A percentile compares a stretch with the other conserved stretches of the same genome.
phyloP scores from a whole-genome alignment of 768 basidiomycete species.

The Baorangia bicolor region DNA sequence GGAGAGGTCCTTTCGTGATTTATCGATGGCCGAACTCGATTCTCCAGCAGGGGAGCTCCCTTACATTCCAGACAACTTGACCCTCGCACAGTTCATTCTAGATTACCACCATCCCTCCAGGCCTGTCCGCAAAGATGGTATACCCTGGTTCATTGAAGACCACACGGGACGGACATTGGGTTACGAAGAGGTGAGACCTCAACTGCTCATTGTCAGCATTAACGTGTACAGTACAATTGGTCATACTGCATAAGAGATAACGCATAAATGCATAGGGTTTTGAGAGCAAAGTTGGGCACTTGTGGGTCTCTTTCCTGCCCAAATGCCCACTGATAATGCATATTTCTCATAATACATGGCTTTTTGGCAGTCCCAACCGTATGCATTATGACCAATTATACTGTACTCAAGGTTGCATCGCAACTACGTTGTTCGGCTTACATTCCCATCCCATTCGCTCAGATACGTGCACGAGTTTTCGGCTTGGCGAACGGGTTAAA shows the following conservation, averaged over 20 bases:
- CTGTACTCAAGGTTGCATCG: neutral
- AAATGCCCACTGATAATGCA: too few relatives aligned
- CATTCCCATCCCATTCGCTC: neutral
- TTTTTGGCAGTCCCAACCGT: too few relatives aligned
- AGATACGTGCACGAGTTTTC: constrained; percentile 37
- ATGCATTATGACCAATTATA: too few relatives aligned
- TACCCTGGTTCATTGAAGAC: constrained; percentile 45
- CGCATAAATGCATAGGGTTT: too few relatives aligned
- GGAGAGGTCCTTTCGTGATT: too few relatives aligned
- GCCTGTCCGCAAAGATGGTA: constrained; percentile 23
- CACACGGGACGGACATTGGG: constrained; percentile 35
- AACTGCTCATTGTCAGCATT: too few relatives aligned
- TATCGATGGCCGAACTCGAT: constrained; percentile 27
- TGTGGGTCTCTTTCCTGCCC: too few relatives aligned
- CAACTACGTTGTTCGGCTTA: neutral
- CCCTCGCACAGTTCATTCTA: constrained; percentile 38
- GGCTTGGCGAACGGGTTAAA: constrained; percentile 40
- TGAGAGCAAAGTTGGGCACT: too few relatives aligned
- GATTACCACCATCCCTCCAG: constrained; percentile 34
- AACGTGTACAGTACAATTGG: too few relatives aligned
- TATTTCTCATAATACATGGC: too few relatives aligned
- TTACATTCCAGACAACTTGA: constrained; percentile 38
- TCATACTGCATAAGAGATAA: too few relatives aligned
- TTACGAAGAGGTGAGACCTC: constrained; percentile 36
- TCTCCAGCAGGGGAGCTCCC: constrained; percentile 33